These are phyloP conservation scores for Suillus cothurnatus DNA, from an alignment of 768 basidiomycete species.

Conservation along the genomic window DNA sequence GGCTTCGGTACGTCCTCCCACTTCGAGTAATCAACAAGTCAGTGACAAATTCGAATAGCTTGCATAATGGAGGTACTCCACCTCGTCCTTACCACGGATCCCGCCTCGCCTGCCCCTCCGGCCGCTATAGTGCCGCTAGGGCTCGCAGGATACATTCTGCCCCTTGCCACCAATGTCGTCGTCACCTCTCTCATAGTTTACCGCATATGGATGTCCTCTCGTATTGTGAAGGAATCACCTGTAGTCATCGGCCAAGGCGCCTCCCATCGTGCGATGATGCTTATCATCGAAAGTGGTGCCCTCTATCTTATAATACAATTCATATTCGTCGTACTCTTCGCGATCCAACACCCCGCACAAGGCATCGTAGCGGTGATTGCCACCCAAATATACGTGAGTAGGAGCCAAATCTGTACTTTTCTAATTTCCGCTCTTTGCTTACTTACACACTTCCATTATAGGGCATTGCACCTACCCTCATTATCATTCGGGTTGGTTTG, in stretches of 20 bases:
- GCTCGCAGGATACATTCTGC: conserved; percentile 38
- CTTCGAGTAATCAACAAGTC: neutral
- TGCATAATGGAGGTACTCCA: conserved; percentile 33
- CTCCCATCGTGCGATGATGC: conserved; percentile 30
- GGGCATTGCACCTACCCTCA: conserved; percentile 39
- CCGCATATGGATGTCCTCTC: conserved; percentile 38
- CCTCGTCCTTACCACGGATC: conserved; percentile 31
- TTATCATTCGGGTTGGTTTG: conserved; percentile 37
- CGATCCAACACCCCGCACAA: conserved; percentile 36
- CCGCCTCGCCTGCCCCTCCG: conserved; percentile 37
- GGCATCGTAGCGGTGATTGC: conserved; percentile 39
- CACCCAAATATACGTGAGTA: conserved; percentile 43
- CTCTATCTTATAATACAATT: conserved; percentile 43
- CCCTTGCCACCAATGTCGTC: conserved; percentile 44
- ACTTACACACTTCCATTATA: conserved; percentile 10
- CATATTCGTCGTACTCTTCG: conserved; percentile 42
- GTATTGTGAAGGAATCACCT: conserved; percentile 12
- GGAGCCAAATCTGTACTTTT: neutral
- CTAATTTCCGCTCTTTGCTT: neutral
- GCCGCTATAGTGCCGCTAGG: conserved; percentile 37
- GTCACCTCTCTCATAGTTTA: conserved; percentile 43
- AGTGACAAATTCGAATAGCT: conserved; percentile 18
- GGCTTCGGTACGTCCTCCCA: conserved; percentile 35
- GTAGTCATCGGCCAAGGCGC: conserved; percentile 18
- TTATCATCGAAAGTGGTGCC: conserved; percentile 43